phyloP scores from a whole-genome alignment of 805 yeast genomes.

The Yarrowia sp. region DNA sequence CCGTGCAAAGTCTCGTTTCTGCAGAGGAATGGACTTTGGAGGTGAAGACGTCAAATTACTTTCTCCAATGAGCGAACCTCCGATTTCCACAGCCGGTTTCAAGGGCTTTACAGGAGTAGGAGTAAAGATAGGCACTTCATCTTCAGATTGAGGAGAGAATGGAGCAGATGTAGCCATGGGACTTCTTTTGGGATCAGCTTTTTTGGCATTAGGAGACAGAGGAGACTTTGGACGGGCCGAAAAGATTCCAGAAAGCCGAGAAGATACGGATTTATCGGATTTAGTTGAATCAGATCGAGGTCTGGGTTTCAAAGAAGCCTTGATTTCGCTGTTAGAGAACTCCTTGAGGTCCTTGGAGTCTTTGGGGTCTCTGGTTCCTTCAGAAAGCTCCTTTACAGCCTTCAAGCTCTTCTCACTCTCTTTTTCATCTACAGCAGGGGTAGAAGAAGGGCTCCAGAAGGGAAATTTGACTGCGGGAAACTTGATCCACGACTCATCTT shows the following conservation, averaged over 20 bases:
- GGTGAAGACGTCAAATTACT: constrained; percentile 10
- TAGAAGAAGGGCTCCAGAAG: constrained; percentile 20
- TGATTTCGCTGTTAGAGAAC: not conserved
- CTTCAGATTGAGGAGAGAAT: not conserved
- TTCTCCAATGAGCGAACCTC: constrained; percentile 13
- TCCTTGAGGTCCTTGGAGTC: not conserved
- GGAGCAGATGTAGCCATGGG: not conserved
- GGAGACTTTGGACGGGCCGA: not conserved
- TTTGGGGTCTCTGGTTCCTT: not conserved
- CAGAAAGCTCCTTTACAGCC: not conserved
- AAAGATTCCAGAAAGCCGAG: constrained; percentile 9
- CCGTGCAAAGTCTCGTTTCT: constrained; percentile 7
- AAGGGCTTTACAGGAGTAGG: constrained; percentile 6
- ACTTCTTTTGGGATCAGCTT: not conserved
- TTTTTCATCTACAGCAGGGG: not conserved
- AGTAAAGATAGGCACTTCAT: constrained; percentile 7
- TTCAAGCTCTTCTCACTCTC: not conserved
- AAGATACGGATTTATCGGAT: constrained; percentile 3
- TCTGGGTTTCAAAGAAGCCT: not conserved
- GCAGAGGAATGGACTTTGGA: constrained; percentile 4
- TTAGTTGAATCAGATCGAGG: not conserved
- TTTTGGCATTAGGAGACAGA: constrained; percentile 7
- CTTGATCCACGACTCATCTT: constrained; percentile 23
- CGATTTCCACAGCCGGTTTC: not conserved
- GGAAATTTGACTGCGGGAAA: constrained; percentile 17